Evolutionary conservation across 1,284 basidiomycete species (phyloP), one percentile per base, ranked within the genome.

Genomic region (Clitocybe nebularis): DNA sequence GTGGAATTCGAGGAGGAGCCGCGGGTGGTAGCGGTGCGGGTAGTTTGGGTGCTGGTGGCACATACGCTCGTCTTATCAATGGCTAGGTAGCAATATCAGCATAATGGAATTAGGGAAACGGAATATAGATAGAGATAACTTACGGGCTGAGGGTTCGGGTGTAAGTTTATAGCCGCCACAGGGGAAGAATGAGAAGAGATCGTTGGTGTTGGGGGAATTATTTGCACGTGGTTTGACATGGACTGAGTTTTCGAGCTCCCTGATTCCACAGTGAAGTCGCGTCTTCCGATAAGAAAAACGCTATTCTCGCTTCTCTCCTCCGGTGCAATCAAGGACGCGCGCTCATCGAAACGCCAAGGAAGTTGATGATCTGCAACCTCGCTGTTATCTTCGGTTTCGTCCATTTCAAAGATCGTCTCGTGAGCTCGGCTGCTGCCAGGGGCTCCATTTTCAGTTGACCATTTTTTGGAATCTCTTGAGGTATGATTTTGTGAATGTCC

Each of bases 1-100:
- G 45, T 17, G 50, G 39, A 6, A 44, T 39, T 35, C 46, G 39
- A 24, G 42, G 30, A 36, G 50, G 41, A 10, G 48, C 34, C 4
- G 23, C 19, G 8, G 59, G 61, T 5, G 62, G 60, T 17, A 47
- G n/a, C 10, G 62, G 64, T 3, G 61, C 53, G 26, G 58, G 56
- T 25, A 49, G 48, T 4, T 14, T 51, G 36, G 61, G 59, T 32
- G 50, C 44, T 25, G 62, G 62, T 24, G 63, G 63, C 19, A 62
- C 45, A 10, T 41, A 36, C 10, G 51, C 45, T 19, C 11, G 48
- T 36, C 14, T 49, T 14, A 16, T 38, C 32, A 7, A 45, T 33
- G 20, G 39, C 43, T 43, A 24, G 26, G 33, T 35, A 40, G 23
- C 19, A 14, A 41, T 38, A 11, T 39, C 11, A 10, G 29, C n/a